Evolutionary conservation across 352 stramenopile species (phyloP).

Genomic region (Phytopythium kandeliae): DNA sequence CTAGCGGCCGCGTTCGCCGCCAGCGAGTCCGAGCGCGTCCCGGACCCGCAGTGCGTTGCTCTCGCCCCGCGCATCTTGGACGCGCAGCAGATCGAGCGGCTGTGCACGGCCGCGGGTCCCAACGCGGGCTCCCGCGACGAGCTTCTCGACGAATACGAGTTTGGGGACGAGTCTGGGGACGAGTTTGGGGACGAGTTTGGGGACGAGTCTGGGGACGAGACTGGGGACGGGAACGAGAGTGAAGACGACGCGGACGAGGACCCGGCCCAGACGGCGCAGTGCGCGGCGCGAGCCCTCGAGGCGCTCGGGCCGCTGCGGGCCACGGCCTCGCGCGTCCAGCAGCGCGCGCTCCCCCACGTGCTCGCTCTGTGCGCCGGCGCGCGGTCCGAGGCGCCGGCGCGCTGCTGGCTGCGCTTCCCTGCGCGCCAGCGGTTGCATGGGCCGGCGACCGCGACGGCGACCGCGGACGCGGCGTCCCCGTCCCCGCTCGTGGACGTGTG

Average conservation of each 20-base stretch:
- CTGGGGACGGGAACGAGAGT: no score
- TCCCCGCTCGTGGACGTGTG: constrained; percentile 28
- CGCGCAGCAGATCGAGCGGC: constrained; percentile 17
- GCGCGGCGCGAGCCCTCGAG: neutral
- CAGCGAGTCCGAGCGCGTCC: no score
- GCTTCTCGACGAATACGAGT: no score
- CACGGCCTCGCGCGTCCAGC: neutral
- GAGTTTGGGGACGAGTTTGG: no score
- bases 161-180: no score
- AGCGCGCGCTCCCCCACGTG: constrained; percentile 15
- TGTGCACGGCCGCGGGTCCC: constrained; percentile 8
- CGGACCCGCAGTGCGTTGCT: neutral
- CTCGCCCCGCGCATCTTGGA: constrained; percentile 19
- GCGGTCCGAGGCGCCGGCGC: constrained; percentile 19
- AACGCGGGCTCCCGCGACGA: no score
- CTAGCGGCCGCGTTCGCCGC: no score
- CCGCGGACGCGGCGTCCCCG: neutral
- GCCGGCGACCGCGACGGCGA: neutral
- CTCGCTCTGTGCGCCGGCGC: constrained; percentile 19
- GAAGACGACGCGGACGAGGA: neutral
- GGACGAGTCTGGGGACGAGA: no score
- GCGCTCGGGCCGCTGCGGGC: neutral
- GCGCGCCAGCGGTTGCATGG: constrained; percentile 20
- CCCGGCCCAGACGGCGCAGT: neutral
- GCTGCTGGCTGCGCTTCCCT: constrained; percentile 37